Conservation (phyloP, 495 filamentous ascomycete genomes). For the Mytilinidion resinicola region DNA sequence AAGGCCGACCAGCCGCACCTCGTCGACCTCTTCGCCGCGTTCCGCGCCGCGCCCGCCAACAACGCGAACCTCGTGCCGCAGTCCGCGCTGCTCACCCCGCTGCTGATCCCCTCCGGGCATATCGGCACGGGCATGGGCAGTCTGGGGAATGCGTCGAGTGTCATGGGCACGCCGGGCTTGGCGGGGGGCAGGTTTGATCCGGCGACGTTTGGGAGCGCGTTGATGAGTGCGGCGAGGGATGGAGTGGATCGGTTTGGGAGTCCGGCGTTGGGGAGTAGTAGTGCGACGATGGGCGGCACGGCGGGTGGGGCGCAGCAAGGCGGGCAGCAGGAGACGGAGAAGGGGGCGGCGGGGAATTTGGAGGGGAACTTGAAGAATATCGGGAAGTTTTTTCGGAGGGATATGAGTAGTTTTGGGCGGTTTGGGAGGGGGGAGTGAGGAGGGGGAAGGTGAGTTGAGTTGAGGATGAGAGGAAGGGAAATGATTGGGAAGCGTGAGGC, state of each 20-base stretch:
- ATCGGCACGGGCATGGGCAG: constrained; percentile 39
- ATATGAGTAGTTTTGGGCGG: constrained; percentile 75
- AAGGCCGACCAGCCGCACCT: constrained; percentile 62
- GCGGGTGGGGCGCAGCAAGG: constrained; percentile 28
- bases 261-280: constrained; percentile 40
- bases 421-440: constrained; percentile 34
- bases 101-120: constrained; percentile 40
- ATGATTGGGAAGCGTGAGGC: no score
- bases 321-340: constrained; percentile 14
- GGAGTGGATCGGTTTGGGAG: constrained; percentile 83
- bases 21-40: constrained; percentile 81
- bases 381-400: constrained; percentile 90
- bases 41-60: constrained; percentile 52
- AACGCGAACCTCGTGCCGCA: constrained; percentile 51
- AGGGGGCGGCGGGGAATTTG: constrained; percentile 48
- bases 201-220: constrained; percentile 58
- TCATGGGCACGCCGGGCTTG: constrained; percentile 27
- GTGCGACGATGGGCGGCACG: constrained; percentile 22
- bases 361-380: constrained; percentile 92
- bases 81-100: constrained; percentile 56
- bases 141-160: constrained; percentile 37
- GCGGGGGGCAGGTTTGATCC: constrained; percentile 64
- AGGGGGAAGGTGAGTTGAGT: constrained; percentile 7
- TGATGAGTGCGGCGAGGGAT: constrained; percentile 81
- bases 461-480: no score